Evolutionary conservation across 2,329 filamentous ascomycete species (phyloP).

Genomic region (Parasarocladium wereldwijsianum): DNA sequence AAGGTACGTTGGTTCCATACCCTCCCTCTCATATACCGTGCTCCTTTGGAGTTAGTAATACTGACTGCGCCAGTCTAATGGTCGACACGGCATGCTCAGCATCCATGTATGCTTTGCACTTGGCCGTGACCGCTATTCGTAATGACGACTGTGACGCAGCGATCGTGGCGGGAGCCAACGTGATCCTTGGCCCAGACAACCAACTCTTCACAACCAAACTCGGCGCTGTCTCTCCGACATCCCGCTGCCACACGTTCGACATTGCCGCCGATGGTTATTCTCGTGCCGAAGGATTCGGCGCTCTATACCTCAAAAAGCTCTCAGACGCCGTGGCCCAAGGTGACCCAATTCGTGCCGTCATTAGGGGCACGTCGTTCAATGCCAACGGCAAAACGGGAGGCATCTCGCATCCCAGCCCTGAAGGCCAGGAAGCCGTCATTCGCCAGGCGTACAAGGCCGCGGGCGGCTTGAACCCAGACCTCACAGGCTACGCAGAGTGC

Average conservation of each 20-base stretch:
- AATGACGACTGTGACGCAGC: conserved; percentile 7
- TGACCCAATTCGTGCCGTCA: conserved; percentile 33
- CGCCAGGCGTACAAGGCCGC: conserved; percentile 12
- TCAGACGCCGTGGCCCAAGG: conserved; percentile 34
- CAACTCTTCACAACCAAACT: conserved; percentile 10
- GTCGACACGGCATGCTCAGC: conserved; percentile 33
- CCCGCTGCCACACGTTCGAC: conserved; percentile 31
- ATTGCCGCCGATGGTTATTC: conserved; percentile 33
- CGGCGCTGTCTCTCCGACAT: conserved; percentile 16
- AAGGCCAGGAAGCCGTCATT: conserved; percentile 23
- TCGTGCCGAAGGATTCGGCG: conserved; percentile 39
- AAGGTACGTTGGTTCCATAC: too few species aligned
- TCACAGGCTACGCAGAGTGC: conserved; percentile 15
- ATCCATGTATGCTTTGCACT: conserved; percentile 25
- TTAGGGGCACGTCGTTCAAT: conserved; percentile 31
- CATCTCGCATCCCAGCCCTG: conserved; percentile 34
- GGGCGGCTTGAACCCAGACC: conserved; percentile 5
- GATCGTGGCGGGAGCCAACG: conserved; percentile 17
- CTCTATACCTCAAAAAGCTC: conserved; percentile 38
- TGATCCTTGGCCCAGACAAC: conserved; percentile 13
- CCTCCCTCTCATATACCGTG: too few species aligned
- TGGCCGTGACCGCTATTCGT: conserved; percentile 15
- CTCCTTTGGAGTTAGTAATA: too few species aligned
- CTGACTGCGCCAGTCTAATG: conserved; percentile 29
- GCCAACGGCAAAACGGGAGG: conserved; percentile 31